Evolutionary conservation across 2,329 filamentous ascomycete species (phyloP), one percentile per base, ranked within the genome.

Genomic region (Calonectria henricotiae): DNA sequence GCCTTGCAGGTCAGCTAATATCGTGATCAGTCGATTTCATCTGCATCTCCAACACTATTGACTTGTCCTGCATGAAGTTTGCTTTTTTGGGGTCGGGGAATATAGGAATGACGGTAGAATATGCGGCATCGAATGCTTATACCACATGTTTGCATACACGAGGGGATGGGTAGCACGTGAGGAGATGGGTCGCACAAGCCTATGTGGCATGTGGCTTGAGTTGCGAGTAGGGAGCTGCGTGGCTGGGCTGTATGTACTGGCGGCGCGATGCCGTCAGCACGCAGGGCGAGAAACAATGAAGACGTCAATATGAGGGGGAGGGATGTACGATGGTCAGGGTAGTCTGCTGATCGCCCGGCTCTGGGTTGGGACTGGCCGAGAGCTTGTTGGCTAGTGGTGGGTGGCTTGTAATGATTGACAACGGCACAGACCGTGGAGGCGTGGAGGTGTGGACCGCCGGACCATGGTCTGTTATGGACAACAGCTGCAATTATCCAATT

Each of bases 281-380:
- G 65, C 68, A 67, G 43, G 27, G 47, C 61, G 32, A 49, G 51
- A 61, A 54, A 43, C 37, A 65, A 20, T 44, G 39, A 20, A 32
- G 44, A 30, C 41, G 47, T 44, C 35, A 66, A 39, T n/a, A 43
- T 39, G 51, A 49, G 43, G 39, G 27, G 62, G 41, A 58, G 67
- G 46, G 63, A 61, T 30, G 17, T 46, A 39, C 47, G 69, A 69
- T 71, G 62, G 65, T 66, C 69, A 71, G 69, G 69, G 66, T 69
- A 71, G 69, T 65, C 65, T 68, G 69, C 69, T 71, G 69, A 68
- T 71, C 60, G 64, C 23, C 25, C 23, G 39, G 41, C 39, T 66
- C 30, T 44, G 64, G 64, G 58, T 43, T 23, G 49, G 49, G 63
- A 67, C 58, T 67, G 68, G 68, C 64, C 64, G 64, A 44, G 58